A percentile compares a stretch with the other conserved stretches of the same genome.
Evolutionary conservation across 1,139 yeast genomes (phyloP).

Genomic region (Magnusiomyces suaveolens): DNA sequence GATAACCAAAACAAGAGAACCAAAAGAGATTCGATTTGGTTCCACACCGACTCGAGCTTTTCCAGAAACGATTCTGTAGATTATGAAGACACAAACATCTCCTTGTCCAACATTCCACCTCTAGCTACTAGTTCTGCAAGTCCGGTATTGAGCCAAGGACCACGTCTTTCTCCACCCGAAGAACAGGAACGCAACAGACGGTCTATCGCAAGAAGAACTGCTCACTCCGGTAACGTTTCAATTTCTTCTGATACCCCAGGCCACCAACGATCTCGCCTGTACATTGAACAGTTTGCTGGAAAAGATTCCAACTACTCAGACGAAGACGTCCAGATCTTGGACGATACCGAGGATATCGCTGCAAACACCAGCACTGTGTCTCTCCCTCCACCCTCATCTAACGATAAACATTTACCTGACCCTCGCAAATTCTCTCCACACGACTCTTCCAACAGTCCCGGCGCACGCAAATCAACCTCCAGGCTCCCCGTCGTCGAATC

Average conservation of each 20-base stretch:
- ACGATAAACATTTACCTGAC: background rate
- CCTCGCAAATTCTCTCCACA: background rate
- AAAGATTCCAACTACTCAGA: background rate
- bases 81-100: background rate
- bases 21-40: background rate
- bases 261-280: background rate
- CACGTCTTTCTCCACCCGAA: background rate
- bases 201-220: background rate
- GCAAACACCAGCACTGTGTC: background rate
- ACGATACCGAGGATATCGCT: background rate
- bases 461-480: background rate
- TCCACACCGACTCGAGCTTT: background rate
- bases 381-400: conserved; percentile 1
- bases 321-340: background rate
- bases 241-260: background rate
- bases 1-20: background rate
- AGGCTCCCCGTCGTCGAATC: background rate
- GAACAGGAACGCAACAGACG: background rate
- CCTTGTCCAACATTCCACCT: background rate
- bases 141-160: background rate
- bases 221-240: background rate
- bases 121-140: background rate
- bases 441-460: background rate
- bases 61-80: background rate
- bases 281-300: background rate